Conservation (phyloP, 2,329 filamentous ascomycete species). For the Biscogniauxia marginata region DNA sequence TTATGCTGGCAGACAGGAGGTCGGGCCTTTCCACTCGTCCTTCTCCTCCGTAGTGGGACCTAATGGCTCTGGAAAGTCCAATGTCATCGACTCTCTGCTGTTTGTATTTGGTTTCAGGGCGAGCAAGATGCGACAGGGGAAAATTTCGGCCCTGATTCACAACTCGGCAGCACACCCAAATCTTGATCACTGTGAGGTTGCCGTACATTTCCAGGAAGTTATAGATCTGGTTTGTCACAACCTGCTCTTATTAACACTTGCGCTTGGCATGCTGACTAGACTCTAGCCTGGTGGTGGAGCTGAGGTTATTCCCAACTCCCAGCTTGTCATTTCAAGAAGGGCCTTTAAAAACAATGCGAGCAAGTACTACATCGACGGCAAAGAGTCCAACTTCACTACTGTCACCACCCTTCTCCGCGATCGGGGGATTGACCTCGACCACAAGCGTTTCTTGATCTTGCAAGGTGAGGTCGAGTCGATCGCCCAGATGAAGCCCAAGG, state of each 20-base stretch:
- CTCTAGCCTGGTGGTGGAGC: constrained; percentile 66
- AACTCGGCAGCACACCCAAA: constrained; percentile 88
- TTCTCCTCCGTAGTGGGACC: constrained; percentile 98
- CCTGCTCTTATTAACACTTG: neutral
- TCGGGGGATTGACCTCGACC: constrained; percentile 89
- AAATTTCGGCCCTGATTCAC: constrained; percentile 96
- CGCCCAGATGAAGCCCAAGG: constrained; percentile 98
- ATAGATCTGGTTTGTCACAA: constrained; percentile 66
- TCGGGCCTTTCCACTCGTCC: constrained; percentile 93
- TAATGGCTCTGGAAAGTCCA: constrained; percentile 97
- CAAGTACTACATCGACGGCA: constrained; percentile 95
- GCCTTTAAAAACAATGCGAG: constrained; percentile 98
- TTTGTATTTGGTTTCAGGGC: constrained; percentile 99
- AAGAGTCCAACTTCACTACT: constrained; percentile 85
- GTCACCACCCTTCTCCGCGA: constrained; percentile 86
- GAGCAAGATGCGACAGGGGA: constrained; percentile 98
- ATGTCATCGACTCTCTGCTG: constrained; percentile 95
- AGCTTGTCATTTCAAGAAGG: constrained; percentile 82
- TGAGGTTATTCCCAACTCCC: constrained; percentile 78
- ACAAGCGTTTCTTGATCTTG: constrained; percentile 95
- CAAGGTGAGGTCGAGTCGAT: constrained; percentile 99
- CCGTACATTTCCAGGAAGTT: constrained; percentile 94
- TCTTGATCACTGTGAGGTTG: constrained; percentile 88
- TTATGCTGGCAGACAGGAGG: constrained; percentile 91
- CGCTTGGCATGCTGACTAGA: constrained; percentile 26